These are phyloP conservation scores for Cinnamomum micranthum DNA, from an alignment of 164 flowering plant species.

Conservation along the genomic window DNA sequence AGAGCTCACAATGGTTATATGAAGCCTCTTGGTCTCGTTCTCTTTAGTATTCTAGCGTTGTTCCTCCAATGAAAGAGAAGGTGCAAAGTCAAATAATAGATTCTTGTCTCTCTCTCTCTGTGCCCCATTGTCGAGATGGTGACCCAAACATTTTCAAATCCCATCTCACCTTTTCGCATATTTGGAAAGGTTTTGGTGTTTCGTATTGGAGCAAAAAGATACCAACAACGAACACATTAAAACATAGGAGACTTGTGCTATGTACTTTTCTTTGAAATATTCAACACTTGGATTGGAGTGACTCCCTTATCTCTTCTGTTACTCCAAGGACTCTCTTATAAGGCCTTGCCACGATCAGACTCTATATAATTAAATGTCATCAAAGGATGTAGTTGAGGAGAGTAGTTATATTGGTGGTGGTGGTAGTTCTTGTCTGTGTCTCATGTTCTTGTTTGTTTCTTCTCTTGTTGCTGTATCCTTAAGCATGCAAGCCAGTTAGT, in stretches of 20 bases:
- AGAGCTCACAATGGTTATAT: too few relatives aligned
- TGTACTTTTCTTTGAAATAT: not conserved
- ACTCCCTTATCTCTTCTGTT: not conserved
- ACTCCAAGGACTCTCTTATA: not conserved
- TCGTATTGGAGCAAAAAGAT: not conserved
- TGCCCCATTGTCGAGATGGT: not conserved
- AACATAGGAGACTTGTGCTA: not conserved
- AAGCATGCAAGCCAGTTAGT: too few relatives aligned
- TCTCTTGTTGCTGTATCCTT: not conserved
- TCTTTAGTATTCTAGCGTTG: not conserved
- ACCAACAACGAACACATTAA: not conserved
- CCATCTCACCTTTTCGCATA: conserved; percentile 6
- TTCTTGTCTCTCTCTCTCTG: too few relatives aligned
- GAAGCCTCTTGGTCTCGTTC: not conserved
- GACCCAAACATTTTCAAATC: conserved; percentile 3
- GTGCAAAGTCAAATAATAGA: not conserved
- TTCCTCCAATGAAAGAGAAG: not conserved
- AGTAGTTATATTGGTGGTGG: not conserved
- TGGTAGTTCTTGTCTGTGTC: not conserved
- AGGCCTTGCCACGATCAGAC: not conserved
- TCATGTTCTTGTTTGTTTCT: not conserved
- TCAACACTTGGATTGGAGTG: conserved; percentile 2
- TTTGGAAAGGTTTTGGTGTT: not conserved
- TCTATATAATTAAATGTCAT: not conserved
- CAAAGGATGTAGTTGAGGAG: not conserved